phyloP scores from a whole-genome alignment of 768 basidiomycete genomes.

The Pleurotus tuoliensis region DNA sequence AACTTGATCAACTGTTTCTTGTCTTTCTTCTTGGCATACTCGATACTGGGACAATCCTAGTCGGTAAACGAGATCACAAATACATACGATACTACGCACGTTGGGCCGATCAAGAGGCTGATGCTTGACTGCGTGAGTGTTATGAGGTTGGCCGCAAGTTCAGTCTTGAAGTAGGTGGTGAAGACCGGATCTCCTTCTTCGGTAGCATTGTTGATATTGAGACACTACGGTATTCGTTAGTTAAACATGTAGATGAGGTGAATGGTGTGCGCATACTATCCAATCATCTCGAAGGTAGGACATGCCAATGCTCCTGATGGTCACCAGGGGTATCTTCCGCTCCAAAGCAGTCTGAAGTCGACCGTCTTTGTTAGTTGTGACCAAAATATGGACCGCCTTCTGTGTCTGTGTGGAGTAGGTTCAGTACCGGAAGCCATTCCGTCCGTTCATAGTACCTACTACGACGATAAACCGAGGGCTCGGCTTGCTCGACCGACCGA shows the following conservation, averaged over 20 bases:
- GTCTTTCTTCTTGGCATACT: slow-evolving; percentile 96
- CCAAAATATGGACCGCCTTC: slow-evolving; percentile 80
- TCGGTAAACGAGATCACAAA: background rate
- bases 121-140: slow-evolving; percentile 77
- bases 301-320: slow-evolving; percentile 82
- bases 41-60: slow-evolving; percentile 46
- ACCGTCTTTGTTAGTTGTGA: slow-evolving; percentile 62
- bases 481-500: slow-evolving; percentile 83
- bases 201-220: slow-evolving; percentile 65
- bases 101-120: slow-evolving; percentile 67
- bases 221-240: slow-evolving; percentile 38
- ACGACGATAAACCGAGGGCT: slow-evolving; percentile 88
- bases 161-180: slow-evolving; percentile 93
- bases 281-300: slow-evolving; percentile 93
- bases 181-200: slow-evolving; percentile 96
- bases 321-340: slow-evolving; percentile 84
- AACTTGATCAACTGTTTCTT: slow-evolving; percentile 87
- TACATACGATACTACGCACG: slow-evolving; percentile 46
- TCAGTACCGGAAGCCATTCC: background rate
- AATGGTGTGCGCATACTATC: slow-evolving; percentile 54
- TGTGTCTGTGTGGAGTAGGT: slow-evolving; percentile 56
- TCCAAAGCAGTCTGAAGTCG: slow-evolving; percentile 58
- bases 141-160: slow-evolving; percentile 78
- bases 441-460: slow-evolving; percentile 45
- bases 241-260: background rate